Conservation (phyloP, 495 filamentous ascomycete species). For the Apiosordaria backusii region DNA sequence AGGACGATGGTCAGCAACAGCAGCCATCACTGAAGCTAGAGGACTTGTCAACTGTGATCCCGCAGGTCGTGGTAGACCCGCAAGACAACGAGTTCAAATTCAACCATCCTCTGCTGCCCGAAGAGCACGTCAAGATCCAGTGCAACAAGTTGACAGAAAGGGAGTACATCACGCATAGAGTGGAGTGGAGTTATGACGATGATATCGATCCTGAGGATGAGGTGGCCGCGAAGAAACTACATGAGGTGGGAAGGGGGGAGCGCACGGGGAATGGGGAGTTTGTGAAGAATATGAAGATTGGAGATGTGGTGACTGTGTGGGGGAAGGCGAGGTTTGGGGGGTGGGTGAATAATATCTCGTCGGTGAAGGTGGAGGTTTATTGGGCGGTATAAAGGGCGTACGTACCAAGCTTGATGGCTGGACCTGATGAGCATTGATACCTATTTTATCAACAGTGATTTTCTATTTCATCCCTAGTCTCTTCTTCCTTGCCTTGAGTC, state of each 20-base stretch:
- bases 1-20: not conserved
- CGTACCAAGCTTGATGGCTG: not conserved
- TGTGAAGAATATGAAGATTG: slow-evolving; percentile 55
- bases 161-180: slow-evolving; percentile 38
- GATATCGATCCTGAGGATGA: slow-evolving; percentile 43
- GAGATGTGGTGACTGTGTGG: slow-evolving; percentile 66
- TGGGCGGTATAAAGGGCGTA: slow-evolving; percentile 52
- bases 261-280: slow-evolving; percentile 54
- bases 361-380: slow-evolving; percentile 57
- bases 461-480: not conserved
- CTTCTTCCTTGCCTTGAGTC: not conserved
- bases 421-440: not conserved
- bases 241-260: slow-evolving; percentile 47
- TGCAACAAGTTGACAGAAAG: slow-evolving; percentile 44
- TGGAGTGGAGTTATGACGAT: slow-evolving; percentile 57
- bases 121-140: slow-evolving; percentile 47
- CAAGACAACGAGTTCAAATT: slow-evolving; percentile 17
- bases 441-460: not conserved
- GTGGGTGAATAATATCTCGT: slow-evolving; percentile 58
- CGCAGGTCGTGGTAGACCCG: slow-evolving; percentile 5
- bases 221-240: slow-evolving; percentile 35
- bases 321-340: slow-evolving; percentile 58
- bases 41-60: slow-evolving; percentile 21
- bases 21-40: slow-evolving; percentile 12
- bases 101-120: slow-evolving; percentile 42